Percentiles rank a stretch among this genome's conserved stretches.
These are phyloP conservation scores for Steccherinum ochraceum DNA, from an alignment of 768 basidiomycete genomes.

Conservation along the genomic window DNA sequence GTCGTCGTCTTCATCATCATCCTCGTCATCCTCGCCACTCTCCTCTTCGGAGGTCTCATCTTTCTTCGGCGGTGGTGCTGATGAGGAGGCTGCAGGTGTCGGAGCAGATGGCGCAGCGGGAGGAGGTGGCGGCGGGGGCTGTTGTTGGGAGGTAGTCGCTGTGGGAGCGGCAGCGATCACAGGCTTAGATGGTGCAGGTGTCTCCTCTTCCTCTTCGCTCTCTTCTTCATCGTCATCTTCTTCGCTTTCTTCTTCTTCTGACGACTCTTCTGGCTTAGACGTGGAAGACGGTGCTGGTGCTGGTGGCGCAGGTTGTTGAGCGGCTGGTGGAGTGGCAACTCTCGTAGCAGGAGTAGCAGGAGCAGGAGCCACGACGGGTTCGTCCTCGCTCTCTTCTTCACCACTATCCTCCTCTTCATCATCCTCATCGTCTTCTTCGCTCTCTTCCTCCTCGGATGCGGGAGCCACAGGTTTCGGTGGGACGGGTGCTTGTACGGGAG, in stretches of 20 bases:
- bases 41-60: neutral
- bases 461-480: neutral
- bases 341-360: neutral
- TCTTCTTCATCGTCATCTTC: conserved; percentile 16
- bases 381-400: conserved; percentile 9
- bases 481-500: neutral
- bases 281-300: neutral
- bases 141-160: too few species aligned
- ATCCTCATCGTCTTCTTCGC: neutral
- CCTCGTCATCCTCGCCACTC: conserved; percentile 16
- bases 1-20: too few species aligned
- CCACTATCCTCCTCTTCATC: neutral
- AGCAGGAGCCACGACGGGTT: neutral
- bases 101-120: neutral
- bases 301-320: neutral
- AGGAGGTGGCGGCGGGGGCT: neutral
- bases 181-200: neutral
- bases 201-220: conserved; percentile 7
- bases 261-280: neutral
- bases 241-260: neutral
- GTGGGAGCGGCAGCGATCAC: neutral
- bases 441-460: neutral
- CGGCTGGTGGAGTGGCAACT: neutral
- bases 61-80: neutral
- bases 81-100: neutral